These are phyloP conservation scores for Alnus rubra DNA, from an alignment of 306 rosid genomes.

Conservation along the genomic window DNA sequence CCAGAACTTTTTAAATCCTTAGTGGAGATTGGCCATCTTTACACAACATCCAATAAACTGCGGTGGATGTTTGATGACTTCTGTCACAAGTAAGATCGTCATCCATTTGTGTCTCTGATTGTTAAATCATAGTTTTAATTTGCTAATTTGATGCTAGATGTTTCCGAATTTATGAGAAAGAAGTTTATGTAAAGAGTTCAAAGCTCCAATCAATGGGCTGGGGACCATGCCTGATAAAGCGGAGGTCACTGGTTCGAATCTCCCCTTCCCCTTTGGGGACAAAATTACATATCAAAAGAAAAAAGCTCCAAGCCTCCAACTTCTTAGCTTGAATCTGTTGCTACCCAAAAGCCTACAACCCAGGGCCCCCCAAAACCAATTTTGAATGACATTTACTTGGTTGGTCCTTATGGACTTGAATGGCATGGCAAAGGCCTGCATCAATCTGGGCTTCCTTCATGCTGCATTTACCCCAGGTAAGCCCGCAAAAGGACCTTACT, in stretches of 20 bases:
- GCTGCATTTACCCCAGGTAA: too few species aligned
- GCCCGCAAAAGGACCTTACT: neutral
- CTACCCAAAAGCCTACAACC: neutral
- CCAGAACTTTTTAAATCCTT: conserved; percentile 69
- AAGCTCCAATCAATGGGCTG: neutral
- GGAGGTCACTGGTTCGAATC: too few species aligned
- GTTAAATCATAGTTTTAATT: neutral
- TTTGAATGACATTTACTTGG: neutral
- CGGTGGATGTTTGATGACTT: conserved; percentile 74
- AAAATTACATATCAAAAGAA: too few species aligned
- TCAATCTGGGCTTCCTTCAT: neutral
- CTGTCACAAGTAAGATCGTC: conserved; percentile 67
- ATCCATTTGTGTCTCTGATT: neutral
- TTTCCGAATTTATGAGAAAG: neutral
- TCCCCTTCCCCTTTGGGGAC: too few species aligned
- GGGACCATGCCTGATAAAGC: too few species aligned
- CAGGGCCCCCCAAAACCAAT: neutral
- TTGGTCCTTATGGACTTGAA: neutral
- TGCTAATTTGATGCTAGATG: neutral
- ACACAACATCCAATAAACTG: conserved; percentile 74
- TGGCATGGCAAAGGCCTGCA: neutral
- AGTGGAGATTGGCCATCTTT: conserved; percentile 65
- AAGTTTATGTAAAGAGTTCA: neutral
- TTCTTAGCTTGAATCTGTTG: conserved; percentile 1
- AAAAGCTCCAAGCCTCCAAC: neutral